These are phyloP conservation scores for Epichloe sylvatica DNA, from an alignment of 2,329 filamentous ascomycete genomes.

Conservation along the genomic window DNA sequence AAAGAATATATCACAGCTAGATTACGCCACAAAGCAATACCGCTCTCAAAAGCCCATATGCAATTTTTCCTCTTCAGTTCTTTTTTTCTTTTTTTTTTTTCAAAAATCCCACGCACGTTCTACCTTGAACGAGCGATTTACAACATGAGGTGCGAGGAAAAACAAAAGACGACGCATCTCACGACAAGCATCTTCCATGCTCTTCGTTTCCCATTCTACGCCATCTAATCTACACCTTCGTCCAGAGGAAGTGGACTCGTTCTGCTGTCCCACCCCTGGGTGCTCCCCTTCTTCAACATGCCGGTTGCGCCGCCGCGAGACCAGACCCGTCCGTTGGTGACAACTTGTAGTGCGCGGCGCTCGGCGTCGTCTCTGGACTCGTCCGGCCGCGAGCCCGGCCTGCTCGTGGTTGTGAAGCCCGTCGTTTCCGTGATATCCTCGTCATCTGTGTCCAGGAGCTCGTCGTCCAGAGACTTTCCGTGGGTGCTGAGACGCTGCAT, in stretches of 20 bases:
- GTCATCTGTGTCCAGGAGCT: constrained; percentile 27
- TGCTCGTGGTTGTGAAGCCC: constrained; percentile 5
- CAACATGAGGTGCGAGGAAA: not conserved
- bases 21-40: no score
- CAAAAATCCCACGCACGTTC: no score
- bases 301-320: constrained; percentile 28
- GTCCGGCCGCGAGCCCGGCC: constrained; percentile 13
- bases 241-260: constrained; percentile 10
- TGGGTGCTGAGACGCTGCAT: constrained; percentile 34
- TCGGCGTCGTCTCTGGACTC: constrained; percentile 20
- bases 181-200: not conserved
- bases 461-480: constrained; percentile 30
- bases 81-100: no score
- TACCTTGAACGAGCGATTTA: no score
- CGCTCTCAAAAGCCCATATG: no score
- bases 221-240: constrained; percentile 21
- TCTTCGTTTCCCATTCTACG: no score
- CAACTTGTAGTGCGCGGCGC: constrained; percentile 31
- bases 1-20: no score
- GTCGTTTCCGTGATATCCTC: constrained; percentile 13
- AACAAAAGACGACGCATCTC: not conserved
- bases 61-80: no score
- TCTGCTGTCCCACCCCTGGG: constrained; percentile 7
- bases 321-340: constrained; percentile 25
- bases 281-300: constrained; percentile 25